Evolutionary conservation across 2,329 filamentous ascomycete genomes (phyloP), one percentile per base, ranked within the genome.

Genomic region (Pseudophaeomoniella oleicola): DNA sequence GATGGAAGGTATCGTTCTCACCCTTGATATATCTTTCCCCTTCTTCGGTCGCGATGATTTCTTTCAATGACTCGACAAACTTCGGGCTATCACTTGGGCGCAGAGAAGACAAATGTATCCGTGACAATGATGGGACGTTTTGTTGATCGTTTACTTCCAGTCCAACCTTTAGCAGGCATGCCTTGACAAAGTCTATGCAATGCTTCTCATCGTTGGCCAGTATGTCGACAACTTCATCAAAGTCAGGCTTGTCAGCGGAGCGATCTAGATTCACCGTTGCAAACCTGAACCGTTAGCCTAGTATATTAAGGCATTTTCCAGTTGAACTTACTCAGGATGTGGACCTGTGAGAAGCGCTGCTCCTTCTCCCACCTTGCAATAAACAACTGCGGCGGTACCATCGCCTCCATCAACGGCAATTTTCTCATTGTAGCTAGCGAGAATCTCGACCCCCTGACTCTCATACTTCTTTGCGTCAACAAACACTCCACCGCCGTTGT

Each of bases 401-500:
- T 72, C 64, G 1, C 84, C 85, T 0, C 79, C 69, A 37, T 92
- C 78, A 3, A 94, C 81, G 46, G 80, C 74, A 10, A 93, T 56
- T 11, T 78, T 64, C 22, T 85, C 79, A 0, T 69, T 69, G 53
- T 90, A 98, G 40, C 69, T 81, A 1, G 88, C 90, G 16, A 98
- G 63, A 4, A 94, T 69, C 56, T 94, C 75, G 1, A 94, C 74
- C 2, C 79, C 81, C 43, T 68, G 61, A 18, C 71, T 67, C 38
- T 65, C 61, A 38, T 74, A 65, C 32, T 69, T 72, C 3, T 69
- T 67, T 2, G 81, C 79, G 58, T 90, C 79, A 1, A 94, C 83
- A 60, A 96, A 98, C 1, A 93, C 76, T 3, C 90, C 87, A 1
- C 90, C 90, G 1, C 90, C 90, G 48, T 98, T 98, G 56, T 88